phyloP scores from a whole-genome alignment of 805 yeast species.

The Torulaspora gathmanii region DNA sequence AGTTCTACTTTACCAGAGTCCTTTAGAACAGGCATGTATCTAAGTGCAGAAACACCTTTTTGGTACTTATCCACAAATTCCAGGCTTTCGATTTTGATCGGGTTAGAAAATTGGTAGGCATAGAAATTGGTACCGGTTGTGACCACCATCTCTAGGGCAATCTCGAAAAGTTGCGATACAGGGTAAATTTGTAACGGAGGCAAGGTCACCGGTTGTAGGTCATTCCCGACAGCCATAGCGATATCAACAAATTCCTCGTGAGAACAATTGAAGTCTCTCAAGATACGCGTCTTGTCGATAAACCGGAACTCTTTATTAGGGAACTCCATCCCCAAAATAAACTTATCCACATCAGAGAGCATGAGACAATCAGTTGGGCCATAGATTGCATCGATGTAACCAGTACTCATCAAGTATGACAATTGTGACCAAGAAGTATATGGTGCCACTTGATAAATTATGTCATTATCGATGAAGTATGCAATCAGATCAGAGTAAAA shows the following conservation, averaged over 20 bases:
- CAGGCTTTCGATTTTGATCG: constrained; percentile 37
- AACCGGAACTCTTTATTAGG: constrained; percentile 60
- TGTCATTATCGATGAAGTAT: constrained; percentile 49
- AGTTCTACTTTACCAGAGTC: constrained; percentile 65
- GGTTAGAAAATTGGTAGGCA: constrained; percentile 43
- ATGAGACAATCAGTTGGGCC: constrained; percentile 81
- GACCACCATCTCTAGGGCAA: constrained; percentile 39
- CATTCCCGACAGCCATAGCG: constrained; percentile 73
- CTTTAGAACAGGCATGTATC: constrained; percentile 69
- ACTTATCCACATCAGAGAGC: constrained; percentile 56
- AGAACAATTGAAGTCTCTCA: constrained; percentile 56
- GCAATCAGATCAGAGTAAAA: constrained; percentile 53
- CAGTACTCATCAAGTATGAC: constrained; percentile 56
- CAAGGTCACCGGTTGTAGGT: constrained; percentile 61
- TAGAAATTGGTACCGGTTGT: constrained; percentile 43
- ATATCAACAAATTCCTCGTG: constrained; percentile 70
- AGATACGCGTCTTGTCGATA: constrained; percentile 53
- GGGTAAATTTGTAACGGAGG: constrained; percentile 41
- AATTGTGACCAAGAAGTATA: constrained; percentile 76
- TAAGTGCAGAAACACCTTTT: constrained; percentile 64
- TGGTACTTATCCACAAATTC: constrained; percentile 46
- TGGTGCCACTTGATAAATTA: constrained; percentile 77
- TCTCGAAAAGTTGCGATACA: constrained; percentile 31
- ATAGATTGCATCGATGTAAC: constrained; percentile 65
- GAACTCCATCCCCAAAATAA: constrained; percentile 68